Evolutionary conservation across 345 rosid genomes (phyloP).

Genomic region (Camelina laxa): DNA sequence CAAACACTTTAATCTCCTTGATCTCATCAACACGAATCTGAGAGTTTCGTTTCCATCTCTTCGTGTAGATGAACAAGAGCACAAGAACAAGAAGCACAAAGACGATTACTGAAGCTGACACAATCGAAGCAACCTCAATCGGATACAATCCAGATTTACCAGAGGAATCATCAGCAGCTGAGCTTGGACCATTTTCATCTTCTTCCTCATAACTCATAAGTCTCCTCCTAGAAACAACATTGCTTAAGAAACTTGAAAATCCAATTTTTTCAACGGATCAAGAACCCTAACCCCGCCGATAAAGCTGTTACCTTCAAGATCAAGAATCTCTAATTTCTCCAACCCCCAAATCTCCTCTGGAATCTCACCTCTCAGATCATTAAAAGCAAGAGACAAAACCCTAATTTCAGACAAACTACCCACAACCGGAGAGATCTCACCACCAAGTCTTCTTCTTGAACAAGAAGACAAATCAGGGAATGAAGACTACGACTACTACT

Average conservation of each 20-base stretch:
- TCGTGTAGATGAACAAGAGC: constrained; percentile 53
- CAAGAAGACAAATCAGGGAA: constrained; percentile 35
- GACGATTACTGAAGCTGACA: constrained; percentile 64
- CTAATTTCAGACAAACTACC: constrained; percentile 50
- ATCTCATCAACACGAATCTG: constrained; percentile 42
- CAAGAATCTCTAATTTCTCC: constrained; percentile 49
- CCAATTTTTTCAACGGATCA: constrained; percentile 34
- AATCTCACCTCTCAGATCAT: constrained; percentile 51
- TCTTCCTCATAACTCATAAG: constrained; percentile 31
- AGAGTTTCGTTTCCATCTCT: constrained; percentile 50
- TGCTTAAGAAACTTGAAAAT: constrained; percentile 1
- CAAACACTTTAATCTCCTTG: constrained; percentile 57
- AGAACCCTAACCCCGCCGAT: constrained; percentile 40
- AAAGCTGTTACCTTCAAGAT: constrained; percentile 54
- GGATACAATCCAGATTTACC: constrained; percentile 44
- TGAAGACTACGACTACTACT: not conserved
- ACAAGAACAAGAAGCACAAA: constrained; percentile 58
- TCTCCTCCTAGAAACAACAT: constrained; percentile 45
- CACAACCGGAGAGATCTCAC: constrained; percentile 48
- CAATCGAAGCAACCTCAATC: constrained; percentile 66
- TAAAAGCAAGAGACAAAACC: constrained; percentile 57
- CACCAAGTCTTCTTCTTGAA: constrained; percentile 38
- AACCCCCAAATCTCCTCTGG: constrained; percentile 53
- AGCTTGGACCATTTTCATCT: not conserved
- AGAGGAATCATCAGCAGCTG: constrained; percentile 12